Base-by-base conservation (phyloP, 78 protist genomes). In the Guillardia theta region DNA sequence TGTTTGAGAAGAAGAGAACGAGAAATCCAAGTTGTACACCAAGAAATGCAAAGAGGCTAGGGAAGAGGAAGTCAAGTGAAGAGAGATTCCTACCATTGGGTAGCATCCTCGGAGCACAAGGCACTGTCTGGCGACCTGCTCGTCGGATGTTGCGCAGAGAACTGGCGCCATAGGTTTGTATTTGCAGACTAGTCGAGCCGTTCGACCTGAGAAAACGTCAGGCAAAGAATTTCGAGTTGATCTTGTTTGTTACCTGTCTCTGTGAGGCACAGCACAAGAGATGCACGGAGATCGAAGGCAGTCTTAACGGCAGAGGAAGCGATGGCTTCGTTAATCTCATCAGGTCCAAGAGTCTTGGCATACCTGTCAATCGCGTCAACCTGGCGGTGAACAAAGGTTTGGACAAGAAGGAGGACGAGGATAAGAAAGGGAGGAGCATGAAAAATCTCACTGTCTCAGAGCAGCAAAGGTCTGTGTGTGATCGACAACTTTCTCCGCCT, bases 161-260 rank as follows among this genome's bases (percentile, higher is more conserved):
- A 80, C 90, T 24, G 90, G 90, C 48, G 33, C 90, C 44, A 12
- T 44, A 22, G 96, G 96, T 15, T 93, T 80, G 70, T 44, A 46
- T 88, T 62, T 88, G 87, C 92, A 45, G 41, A 95, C 58, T 64
- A 93, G 93, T 48, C 95, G 94, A 0, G 96, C 94, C 10, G 93
- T 19, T 9, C 48, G 43, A 22, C 97, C n/a, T n/a, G n/a, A n/a
- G n/a, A n/a, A n/a, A n/a, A n/a, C n/a, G n/a, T n/a, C n/a, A n/a
- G n/a, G n/a, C n/a, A n/a, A n/a, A n/a, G n/a, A n/a, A n/a, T n/a
- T n/a, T n/a, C n/a, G n/a, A n/a, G n/a, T n/a, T n/a, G n/a, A n/a
- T n/a, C n/a, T n/a, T n/a, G n/a, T n/a, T n/a, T n/a, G n/a, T n/a
- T n/a, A n/a, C n/a, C 97, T 2, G 96, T 58, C 87, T 64, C 78